Evolutionary conservation across 2,329 filamentous ascomycete species (phyloP).

Genomic region (Colletotrichum siamense): DNA sequence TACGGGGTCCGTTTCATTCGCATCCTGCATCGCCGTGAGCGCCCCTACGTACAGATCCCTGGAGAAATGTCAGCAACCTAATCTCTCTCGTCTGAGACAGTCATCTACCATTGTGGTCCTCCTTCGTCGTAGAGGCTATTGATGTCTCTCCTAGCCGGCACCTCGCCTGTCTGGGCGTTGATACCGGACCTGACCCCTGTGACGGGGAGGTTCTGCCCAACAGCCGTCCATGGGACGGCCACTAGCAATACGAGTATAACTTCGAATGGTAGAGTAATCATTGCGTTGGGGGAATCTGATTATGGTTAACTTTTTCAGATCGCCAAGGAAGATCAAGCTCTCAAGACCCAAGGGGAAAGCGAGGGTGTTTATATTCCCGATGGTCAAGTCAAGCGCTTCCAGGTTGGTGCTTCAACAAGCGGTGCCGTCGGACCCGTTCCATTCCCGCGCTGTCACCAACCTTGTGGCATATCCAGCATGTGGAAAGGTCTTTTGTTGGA

Average conservation of each 20-base stretch:
- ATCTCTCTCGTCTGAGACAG: not conserved
- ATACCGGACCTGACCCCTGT: constrained; percentile 44
- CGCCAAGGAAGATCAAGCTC: not conserved
- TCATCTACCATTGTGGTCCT: constrained; percentile 53
- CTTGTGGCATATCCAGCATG: constrained; percentile 6
- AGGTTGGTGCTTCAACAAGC: not conserved
- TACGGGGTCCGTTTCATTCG: constrained; percentile 49
- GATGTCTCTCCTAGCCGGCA: constrained; percentile 53
- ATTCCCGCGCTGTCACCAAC: not conserved
- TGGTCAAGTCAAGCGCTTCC: not conserved
- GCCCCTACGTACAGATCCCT: constrained; percentile 63
- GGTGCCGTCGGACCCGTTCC: not conserved
- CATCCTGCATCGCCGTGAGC: constrained; percentile 58
- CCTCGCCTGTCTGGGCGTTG: constrained; percentile 38
- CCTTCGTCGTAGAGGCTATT: constrained; percentile 46
- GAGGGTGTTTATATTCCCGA: not conserved
- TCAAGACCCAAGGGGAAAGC: not conserved
- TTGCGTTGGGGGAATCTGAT: not conserved
- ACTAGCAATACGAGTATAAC: not conserved
- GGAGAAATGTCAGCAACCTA: not conserved
- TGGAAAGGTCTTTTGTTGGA: not conserved
- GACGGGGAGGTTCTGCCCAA: constrained; percentile 28
- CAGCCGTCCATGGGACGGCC: not conserved
- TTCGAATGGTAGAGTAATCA: not conserved
- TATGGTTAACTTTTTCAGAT: not conserved